Evolutionary conservation across 176 grass and related monocot genomes (phyloP).

Genomic region (Carex cristatella): DNA sequence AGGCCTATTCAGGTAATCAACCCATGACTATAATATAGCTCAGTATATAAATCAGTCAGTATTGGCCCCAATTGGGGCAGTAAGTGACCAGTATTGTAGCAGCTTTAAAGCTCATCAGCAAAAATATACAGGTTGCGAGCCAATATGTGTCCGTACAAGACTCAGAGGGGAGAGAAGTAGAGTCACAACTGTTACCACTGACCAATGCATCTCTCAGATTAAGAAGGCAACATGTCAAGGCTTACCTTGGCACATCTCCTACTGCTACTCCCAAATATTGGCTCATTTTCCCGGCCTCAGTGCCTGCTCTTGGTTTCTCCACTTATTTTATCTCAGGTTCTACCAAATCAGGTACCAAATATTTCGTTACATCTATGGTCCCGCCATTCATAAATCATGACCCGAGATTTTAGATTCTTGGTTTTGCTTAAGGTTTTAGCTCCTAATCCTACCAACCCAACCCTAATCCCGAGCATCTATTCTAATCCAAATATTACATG

Average conservation of each 20-base stretch:
- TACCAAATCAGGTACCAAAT: conserved; percentile 53
- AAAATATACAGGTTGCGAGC: conserved; percentile 53
- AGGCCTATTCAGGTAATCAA: neutral
- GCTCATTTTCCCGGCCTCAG: conserved; percentile 74
- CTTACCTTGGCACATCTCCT: conserved; percentile 48
- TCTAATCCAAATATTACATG: neutral
- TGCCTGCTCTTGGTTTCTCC: conserved; percentile 74
- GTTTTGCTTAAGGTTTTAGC: neutral
- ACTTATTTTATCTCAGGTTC: conserved; percentile 74
- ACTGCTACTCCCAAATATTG: conserved; percentile 69
- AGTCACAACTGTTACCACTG: conserved; percentile 83
- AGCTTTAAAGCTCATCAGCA: conserved; percentile 14
- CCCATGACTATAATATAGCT: neutral
- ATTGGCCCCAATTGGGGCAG: neutral
- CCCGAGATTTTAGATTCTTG: neutral
- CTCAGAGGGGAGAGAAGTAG: conserved; percentile 78
- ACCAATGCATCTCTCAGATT: conserved; percentile 40
- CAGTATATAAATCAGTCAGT: neutral
- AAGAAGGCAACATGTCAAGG: conserved; percentile 62
- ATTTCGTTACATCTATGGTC: conserved; percentile 6
- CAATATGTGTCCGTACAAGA: conserved; percentile 72
- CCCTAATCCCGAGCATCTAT: neutral
- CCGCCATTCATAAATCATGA: neutral
- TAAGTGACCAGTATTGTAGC: conserved; percentile 17
- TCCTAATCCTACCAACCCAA: neutral